Evolutionary conservation across 2,329 filamentous ascomycete species (phyloP), one percentile per base, ranked within the genome.

Genomic region (Aspergillus aculeatinus): DNA sequence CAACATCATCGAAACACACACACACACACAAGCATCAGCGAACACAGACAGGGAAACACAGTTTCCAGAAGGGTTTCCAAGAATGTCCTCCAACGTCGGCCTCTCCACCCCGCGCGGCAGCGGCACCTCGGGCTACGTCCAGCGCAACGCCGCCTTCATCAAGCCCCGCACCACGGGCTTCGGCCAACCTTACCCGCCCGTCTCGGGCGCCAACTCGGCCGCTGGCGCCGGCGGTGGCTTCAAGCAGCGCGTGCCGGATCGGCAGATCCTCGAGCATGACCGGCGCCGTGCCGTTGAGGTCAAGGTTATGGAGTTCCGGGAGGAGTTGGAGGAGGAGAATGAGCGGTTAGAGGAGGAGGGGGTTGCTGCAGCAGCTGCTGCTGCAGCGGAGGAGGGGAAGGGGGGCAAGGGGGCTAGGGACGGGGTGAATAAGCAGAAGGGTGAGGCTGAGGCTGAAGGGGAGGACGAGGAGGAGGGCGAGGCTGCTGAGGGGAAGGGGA

Each of bases 51-150:
- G 23, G 23, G 23, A 23, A 23, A 23, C 23, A 23, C 23, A 23
- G 23, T 23, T 23, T 23, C 23, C 21, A 21, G 21, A 23, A 23
- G 23, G 23, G 3, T 23, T 23, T 23, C 23, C 23, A 23, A 23
- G 23, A 23, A 98, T 98, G 95, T 95, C 93, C 62, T 92, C 95
- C 67, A 99, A 99, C 80, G 95, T 99, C 72, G 96, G 95, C 60
- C 91, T 99, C 70, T 88, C 89, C 59, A 99, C 95, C 4, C 95
- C 95, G 3, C 89, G 95, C 71, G 95, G 95, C 67, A 96, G 91
- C 74, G 95, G 95, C 51, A 99, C 95, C 59, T 98, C 94, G 1
- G 95, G 95, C 74, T 98, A 98, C 76, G 94, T 99, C 59, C 94
- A 98, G 79, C 91, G 92, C 77, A 99, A 98, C 80, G 87, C 92